Evolutionary conservation across 495 filamentous ascomycete genomes (phyloP).

Genomic region (Aspergillus diversus): DNA sequence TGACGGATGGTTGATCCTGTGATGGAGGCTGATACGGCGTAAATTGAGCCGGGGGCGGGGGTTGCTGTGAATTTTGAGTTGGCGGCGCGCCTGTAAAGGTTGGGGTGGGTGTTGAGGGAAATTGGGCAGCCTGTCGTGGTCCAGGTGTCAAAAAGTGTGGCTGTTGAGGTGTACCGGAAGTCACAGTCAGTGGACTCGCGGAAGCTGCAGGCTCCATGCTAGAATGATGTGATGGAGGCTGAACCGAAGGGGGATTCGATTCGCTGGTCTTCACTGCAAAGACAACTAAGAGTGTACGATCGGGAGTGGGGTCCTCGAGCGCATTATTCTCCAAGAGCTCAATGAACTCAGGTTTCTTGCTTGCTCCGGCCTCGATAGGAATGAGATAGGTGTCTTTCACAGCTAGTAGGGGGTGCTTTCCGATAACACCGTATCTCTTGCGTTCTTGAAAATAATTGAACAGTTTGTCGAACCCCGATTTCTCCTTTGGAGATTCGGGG

Average conservation of each 20-base stretch:
- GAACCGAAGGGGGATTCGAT: slow-evolving; percentile 47
- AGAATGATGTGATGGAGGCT: slow-evolving; percentile 48
- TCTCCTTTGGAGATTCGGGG: slow-evolving; percentile 51
- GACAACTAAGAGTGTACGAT: slow-evolving; percentile 74
- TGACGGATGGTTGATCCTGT: slow-evolving; percentile 23
- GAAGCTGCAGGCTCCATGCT: slow-evolving; percentile 42
- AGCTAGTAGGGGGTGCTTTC: slow-evolving; percentile 65
- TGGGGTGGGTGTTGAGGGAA: slow-evolving; percentile 31
- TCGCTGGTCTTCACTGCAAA: slow-evolving; percentile 68
- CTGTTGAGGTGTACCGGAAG: slow-evolving; percentile 43
- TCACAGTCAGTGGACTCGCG: slow-evolving; percentile 51
- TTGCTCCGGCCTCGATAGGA: slow-evolving; percentile 65
- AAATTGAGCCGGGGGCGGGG: slow-evolving; percentile 33
- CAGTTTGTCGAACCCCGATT: slow-evolving; percentile 64
- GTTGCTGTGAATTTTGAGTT: slow-evolving; percentile 39
- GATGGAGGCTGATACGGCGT: slow-evolving; percentile 16
- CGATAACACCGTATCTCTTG: slow-evolving; percentile 79
- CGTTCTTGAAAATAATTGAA: slow-evolving; percentile 80
- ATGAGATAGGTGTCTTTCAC: slow-evolving; percentile 81
- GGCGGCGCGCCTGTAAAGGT: slow-evolving; percentile 24
- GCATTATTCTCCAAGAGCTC: slow-evolving; percentile 74
- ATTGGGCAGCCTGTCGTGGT: slow-evolving; percentile 28
- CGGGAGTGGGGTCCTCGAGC: slow-evolving; percentile 64
- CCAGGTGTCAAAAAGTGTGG: slow-evolving; percentile 37
- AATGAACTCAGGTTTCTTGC: slow-evolving; percentile 70